Conservation (phyloP, 176 grass and related monocot genomes). For the Triticum monococcum region DNA sequence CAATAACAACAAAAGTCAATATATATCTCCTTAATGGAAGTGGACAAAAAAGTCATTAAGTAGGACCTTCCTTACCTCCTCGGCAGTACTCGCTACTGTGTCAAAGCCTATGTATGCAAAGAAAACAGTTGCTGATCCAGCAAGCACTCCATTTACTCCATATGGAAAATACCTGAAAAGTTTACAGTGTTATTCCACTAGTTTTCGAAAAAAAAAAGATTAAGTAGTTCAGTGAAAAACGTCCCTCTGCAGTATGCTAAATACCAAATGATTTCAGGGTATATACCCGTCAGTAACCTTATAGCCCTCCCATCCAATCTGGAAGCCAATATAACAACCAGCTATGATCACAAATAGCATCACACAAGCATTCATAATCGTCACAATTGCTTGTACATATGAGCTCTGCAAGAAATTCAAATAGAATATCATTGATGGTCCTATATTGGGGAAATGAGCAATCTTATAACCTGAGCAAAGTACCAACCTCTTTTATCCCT, state of each 20-base stretch:
- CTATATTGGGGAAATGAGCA: not conserved
- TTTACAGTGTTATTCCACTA: constrained; percentile 8
- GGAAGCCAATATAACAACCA: constrained; percentile 83
- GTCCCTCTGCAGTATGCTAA: not conserved
- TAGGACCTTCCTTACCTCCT: constrained; percentile 63
- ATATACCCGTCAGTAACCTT: constrained; percentile 69
- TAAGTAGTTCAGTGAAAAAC: too few relatives aligned
- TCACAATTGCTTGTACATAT: constrained; percentile 73
- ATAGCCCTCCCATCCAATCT: constrained; percentile 93
- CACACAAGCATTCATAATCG: constrained; percentile 81
- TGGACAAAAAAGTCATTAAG: not conserved
- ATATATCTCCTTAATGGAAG: not conserved
- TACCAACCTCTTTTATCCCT: constrained; percentile 88
- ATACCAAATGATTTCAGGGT: not conserved
- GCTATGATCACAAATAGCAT: constrained; percentile 94
- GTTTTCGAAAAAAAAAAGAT: too few relatives aligned
- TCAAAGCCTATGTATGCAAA: constrained; percentile 98
- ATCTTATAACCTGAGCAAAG: constrained; percentile 27
- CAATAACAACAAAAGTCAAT: not conserved
- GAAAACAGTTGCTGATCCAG: constrained; percentile 96
- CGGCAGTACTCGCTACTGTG: constrained; percentile 89
- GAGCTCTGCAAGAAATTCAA: constrained; percentile 72
- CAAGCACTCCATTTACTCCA: constrained; percentile 92
- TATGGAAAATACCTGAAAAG: constrained; percentile 76
- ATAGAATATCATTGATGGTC: not conserved